Evolutionary conservation across 257 asterid genomes (phyloP), one percentile per base, ranked within the genome.

Genomic region (Solanum sitiens): DNA sequence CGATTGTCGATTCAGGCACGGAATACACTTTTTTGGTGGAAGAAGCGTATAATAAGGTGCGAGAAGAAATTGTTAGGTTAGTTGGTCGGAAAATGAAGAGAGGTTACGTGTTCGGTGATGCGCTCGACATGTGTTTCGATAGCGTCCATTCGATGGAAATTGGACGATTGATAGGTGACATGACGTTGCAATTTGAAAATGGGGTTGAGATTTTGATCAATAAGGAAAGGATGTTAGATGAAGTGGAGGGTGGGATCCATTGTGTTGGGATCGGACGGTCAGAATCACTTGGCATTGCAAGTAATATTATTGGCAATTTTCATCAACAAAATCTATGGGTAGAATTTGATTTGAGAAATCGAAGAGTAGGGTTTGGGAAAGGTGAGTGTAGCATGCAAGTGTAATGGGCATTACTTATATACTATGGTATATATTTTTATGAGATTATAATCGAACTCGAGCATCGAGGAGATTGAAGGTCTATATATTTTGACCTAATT

Each of bases 321-420:
- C 98, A 95, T 88, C 98, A 95, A 74, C 98, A 95, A 70, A 93
- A 95, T 90, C 88, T 83, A 33, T 96, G 98, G 98, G 98, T 96
- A 42, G 99, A 96, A 56, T 95, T 94, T 87, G 99, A 96, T 91
- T 27, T 93, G 21, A 87, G 87, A 2, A 90, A 86, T 44, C 86
- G 90, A 40, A 92, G 94, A 86, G 92, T 95, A 30, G 99, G 99
- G 14, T 94, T 96, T 56, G 98, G 98, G 0, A 90, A 72, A 65
- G 94, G 95, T 11, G 94, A 94, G 85, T 95, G 99, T 83, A 91
- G 92, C 45, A 45, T 7, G 9, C 67, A 44, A 44, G 39, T 77
- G 10, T 47, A 79, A 47, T 45, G 85, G 25, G 67, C 23, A 80
- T 30, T 44, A 27, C 3, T 47, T 11, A 13, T n/a, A 76, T 42